Base-by-base conservation (phyloP, 2,329 filamentous ascomycete genomes). In the Penicillium capsulatum region DNA sequence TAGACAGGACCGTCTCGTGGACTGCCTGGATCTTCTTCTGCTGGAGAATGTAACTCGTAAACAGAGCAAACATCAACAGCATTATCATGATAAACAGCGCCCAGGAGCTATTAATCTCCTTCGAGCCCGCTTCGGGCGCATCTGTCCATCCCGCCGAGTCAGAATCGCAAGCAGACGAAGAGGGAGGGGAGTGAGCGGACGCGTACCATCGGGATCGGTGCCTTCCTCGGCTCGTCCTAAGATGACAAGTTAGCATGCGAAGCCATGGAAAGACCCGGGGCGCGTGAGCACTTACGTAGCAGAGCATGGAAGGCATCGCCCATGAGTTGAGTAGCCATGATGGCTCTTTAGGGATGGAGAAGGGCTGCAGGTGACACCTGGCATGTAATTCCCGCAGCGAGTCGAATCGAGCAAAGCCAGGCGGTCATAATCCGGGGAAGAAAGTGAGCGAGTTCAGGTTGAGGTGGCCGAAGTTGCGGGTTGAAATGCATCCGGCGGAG, bases 1-100 rank as follows among this genome's bases (percentile, higher is more conserved):
- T 98, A 46, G 91, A 97, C 47, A 98, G 82, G 56, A 97, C 92
- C 2, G 92, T 98, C 72, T 98, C 92, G 67, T 98, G 92, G 38
- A 98, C 84, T 17, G 92, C 92, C 59, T 96, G 92, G 40, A 98
- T 90, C 71, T 94, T 96, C 69, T 87, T 90, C 70, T 92, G 87
- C 68, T 97, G 91, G 45, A 98, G 78, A 54, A 94, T 84, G 70
- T 98, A 98, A 74, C 90, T 96, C 31, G 89, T 94, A 67, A 97
- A 94, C 57, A 98, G 86, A 47, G 92, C 91, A 51, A 86, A 79
- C 54, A 97, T 95, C 58, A 98, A 81, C 55, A 98, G 81, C 71
- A 88, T 79, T 57, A 98, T 95, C 56, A 94, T 81, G 60, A 98
- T 98, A 70, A 96, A 95, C 53, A 98, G 81, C 19, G 91, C 90